Evolutionary conservation across 2,329 filamentous ascomycete species (phyloP).

Genomic region (Colletotrichum ledebouriae): DNA sequence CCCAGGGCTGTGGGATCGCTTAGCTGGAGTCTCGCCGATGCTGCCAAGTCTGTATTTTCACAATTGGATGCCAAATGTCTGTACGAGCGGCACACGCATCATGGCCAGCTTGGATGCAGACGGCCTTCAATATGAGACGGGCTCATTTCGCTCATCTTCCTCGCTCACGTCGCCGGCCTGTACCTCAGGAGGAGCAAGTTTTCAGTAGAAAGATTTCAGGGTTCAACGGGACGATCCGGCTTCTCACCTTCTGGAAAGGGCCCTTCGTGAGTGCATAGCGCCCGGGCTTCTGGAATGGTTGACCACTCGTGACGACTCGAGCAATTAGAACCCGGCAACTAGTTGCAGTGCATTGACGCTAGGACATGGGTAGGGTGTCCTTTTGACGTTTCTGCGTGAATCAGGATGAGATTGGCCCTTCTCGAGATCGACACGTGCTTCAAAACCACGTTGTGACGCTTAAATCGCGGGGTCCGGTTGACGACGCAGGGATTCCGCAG

Average conservation of each 20-base stretch:
- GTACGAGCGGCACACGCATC: not conserved
- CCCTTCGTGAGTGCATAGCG: slow-evolving; percentile 2
- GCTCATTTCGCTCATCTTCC: not conserved
- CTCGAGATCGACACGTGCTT: not conserved
- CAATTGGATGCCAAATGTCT: not conserved
- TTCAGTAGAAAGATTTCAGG: not conserved
- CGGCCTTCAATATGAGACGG: not conserved
- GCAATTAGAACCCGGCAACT: not conserved
- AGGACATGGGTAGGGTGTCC: too few relatives aligned
- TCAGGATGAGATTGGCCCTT: not conserved
- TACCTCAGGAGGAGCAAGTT: not conserved
- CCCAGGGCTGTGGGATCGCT: not conserved
- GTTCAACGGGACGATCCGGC: not conserved
- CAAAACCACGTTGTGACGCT: too few relatives aligned
- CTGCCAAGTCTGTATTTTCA: slow-evolving; percentile 1
- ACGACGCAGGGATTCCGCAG: too few relatives aligned
- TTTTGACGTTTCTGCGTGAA: not conserved
- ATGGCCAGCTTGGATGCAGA: not conserved
- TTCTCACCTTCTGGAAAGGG: slow-evolving; percentile 11
- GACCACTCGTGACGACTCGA: slow-evolving; percentile 1
- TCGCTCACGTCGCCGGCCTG: not conserved
- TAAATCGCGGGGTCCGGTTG: too few relatives aligned
- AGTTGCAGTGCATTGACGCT: not conserved
- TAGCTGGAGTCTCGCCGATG: slow-evolving; percentile 1
- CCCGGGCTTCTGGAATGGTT: not conserved